Evolutionary conservation across 805 yeast genomes (phyloP).

Genomic region (Starmerella bacillaris): DNA sequence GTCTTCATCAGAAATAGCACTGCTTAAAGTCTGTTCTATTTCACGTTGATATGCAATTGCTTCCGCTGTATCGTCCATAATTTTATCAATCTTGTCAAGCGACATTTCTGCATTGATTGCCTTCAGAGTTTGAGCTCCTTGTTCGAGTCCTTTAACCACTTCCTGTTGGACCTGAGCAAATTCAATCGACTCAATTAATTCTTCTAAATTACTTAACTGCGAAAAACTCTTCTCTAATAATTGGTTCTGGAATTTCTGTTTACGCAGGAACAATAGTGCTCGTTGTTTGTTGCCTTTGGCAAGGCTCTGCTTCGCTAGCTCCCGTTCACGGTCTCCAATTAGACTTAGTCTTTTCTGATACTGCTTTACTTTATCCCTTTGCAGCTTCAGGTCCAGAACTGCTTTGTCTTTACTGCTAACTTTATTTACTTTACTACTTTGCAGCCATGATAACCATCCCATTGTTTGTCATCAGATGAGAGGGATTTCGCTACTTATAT

Average conservation of each 20-base stretch:
- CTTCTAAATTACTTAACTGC: constrained; percentile 66
- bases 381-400: constrained; percentile 66
- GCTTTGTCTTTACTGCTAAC: constrained; percentile 77
- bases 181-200: constrained; percentile 47
- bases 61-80: constrained; percentile 71
- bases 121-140: constrained; percentile 62
- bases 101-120: constrained; percentile 64
- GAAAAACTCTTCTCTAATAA: constrained; percentile 51
- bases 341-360: constrained; percentile 43
- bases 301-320: constrained; percentile 40
- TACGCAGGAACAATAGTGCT: constrained; percentile 53
- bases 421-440: neutral
- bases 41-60: constrained; percentile 59
- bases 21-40: constrained; percentile 24
- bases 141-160: constrained; percentile 58
- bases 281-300: constrained; percentile 35
- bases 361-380: constrained; percentile 66
- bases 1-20: constrained; percentile 24
- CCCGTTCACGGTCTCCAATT: constrained; percentile 43
- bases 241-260: constrained; percentile 66
- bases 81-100: constrained; percentile 56
- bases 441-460: constrained; percentile 1
- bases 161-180: constrained; percentile 79
- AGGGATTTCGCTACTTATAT: too few relatives aligned
- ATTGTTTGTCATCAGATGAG: too few relatives aligned